A percentile compares a stretch with the other conserved stretches of the same genome.
Evolutionary conservation across 306 rosid species (phyloP).

Genomic region (Cicer pinnatifidum): DNA sequence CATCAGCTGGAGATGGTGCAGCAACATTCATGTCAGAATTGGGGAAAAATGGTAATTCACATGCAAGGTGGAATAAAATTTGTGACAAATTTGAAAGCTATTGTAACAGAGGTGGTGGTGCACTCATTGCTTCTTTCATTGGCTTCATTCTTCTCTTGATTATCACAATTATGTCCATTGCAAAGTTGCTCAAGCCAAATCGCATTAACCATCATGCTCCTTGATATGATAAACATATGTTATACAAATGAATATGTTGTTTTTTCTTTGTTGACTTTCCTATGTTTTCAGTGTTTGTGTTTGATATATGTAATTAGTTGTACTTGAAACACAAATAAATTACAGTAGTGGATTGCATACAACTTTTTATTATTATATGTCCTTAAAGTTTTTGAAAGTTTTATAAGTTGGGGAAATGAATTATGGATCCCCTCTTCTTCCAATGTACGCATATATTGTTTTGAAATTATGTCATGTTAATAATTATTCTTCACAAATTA

Average conservation of each 20-base stretch:
- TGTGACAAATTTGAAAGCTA: slow-evolving; percentile 73
- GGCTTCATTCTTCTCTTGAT: slow-evolving; percentile 69
- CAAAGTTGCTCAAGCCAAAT: slow-evolving; percentile 58
- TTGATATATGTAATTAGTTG: slow-evolving; percentile 30
- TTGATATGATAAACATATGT: background rate
- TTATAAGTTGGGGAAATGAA: background rate
- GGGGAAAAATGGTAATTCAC: slow-evolving; percentile 82
- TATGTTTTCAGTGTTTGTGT: background rate
- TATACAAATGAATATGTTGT: background rate
- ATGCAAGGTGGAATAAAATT: slow-evolving; percentile 89
- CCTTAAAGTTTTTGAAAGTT: background rate
- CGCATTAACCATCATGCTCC: slow-evolving; percentile 49
- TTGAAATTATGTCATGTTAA: too few relatives aligned
- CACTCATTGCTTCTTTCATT: slow-evolving; percentile 69
- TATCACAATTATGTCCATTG: slow-evolving; percentile 60
- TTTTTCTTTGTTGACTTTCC: slow-evolving; percentile 28
- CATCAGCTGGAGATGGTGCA: slow-evolving; percentile 79
- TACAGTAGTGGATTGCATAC: background rate
- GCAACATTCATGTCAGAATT: slow-evolving; percentile 86
- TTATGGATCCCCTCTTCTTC: background rate
- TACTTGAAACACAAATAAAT: slow-evolving; percentile 39
- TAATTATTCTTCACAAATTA: too few relatives aligned
- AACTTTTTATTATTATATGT: background rate
- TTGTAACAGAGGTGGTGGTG: slow-evolving; percentile 69
- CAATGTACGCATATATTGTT: background rate